Conservation (phyloP, 108 stramenopile species). For the Cyclotella choctawhatcheeana region DNA sequence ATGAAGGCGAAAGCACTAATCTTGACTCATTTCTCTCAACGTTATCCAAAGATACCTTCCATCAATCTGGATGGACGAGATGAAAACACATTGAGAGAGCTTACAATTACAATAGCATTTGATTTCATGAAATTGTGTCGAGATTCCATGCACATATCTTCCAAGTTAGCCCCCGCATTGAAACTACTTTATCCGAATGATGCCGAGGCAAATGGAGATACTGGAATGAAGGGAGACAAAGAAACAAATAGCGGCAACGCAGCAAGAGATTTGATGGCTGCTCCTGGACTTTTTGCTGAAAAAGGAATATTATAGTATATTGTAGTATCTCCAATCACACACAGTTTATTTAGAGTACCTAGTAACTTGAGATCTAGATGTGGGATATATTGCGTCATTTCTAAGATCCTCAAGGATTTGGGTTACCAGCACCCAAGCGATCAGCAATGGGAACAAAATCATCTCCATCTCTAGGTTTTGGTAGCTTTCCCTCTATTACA, state of each 20-base stretch:
- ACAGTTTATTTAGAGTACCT: no score
- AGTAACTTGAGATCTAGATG: no score
- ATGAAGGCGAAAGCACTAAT: slow-evolving; percentile 85
- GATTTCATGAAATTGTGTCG: slow-evolving; percentile 80
- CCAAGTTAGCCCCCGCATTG: slow-evolving; percentile 70
- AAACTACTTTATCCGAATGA: slow-evolving; percentile 75
- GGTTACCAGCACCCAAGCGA: slow-evolving; percentile 85
- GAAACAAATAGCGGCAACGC: background rate
- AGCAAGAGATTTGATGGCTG: slow-evolving; percentile 32
- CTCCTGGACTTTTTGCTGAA: slow-evolving; percentile 46
- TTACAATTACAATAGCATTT: slow-evolving; percentile 73
- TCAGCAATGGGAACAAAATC: slow-evolving; percentile 79
- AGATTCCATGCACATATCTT: slow-evolving; percentile 47
- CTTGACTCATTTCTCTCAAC: slow-evolving; percentile 97
- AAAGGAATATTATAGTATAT: slow-evolving; percentile 38
- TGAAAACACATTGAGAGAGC: background rate
- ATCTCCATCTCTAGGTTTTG: slow-evolving; percentile 74
- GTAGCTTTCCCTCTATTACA: slow-evolving; percentile 78
- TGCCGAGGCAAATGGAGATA: slow-evolving; percentile 17
- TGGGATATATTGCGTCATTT: no score
- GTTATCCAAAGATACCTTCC: slow-evolving; percentile 93
- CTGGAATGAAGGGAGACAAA: background rate
- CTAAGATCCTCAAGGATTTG: slow-evolving; percentile 83
- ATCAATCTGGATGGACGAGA: slow-evolving; percentile 27
- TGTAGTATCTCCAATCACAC: background rate